Conservation (phyloP, 1,284 basidiomycete species). For the Meripilus lineatus region DNA sequence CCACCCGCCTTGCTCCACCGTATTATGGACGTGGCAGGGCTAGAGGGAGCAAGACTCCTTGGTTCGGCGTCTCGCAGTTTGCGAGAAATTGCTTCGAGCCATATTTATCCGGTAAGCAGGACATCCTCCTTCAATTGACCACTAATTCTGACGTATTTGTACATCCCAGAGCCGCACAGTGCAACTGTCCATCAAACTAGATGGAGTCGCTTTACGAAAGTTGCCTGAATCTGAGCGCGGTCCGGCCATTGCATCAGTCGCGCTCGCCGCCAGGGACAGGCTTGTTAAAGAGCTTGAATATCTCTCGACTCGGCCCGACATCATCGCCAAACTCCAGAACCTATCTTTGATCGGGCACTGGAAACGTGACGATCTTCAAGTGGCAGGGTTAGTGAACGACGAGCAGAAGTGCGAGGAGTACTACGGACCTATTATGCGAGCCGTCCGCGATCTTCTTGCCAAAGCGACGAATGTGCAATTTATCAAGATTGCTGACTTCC, state of each 20-base stretch:
- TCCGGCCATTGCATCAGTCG: too few species aligned
- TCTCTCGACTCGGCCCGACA: neutral
- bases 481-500: neutral
- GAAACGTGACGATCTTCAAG: neutral
- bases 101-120: conserved; percentile 10
- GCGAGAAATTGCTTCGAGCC: conserved; percentile 5
- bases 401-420: neutral
- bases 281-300: neutral
- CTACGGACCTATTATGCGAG: neutral
- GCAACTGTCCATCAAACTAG: neutral
- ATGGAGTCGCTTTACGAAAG: too few species aligned
- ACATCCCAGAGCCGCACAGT: neutral
- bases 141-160: neutral
- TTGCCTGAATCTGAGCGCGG: too few species aligned
- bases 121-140: neutral
- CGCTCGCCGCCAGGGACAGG: neutral
- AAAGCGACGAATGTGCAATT: neutral
- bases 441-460: neutral
- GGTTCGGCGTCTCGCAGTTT: conserved; percentile 9
- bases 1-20: conserved; percentile 12
- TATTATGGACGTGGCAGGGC: conserved; percentile 5
- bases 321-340: neutral
- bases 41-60: conserved; percentile 7
- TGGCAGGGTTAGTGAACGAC: neutral
- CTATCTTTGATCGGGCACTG: neutral